These are phyloP conservation scores for Rhizophora mangle DNA, from an alignment of 345 rosid genomes.

Conservation along the genomic window DNA sequence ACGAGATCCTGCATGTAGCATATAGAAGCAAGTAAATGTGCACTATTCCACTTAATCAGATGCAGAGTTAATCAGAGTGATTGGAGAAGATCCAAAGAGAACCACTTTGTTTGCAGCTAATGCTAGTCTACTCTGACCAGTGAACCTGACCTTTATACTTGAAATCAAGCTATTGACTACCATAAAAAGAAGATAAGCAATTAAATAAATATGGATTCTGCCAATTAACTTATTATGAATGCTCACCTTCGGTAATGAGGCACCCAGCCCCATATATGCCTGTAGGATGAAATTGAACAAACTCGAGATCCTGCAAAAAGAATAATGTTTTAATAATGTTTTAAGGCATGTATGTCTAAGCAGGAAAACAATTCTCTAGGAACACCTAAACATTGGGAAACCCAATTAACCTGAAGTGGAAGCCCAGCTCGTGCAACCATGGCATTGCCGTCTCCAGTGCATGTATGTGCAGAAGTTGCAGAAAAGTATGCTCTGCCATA, in stretches of 20 bases:
- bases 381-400: conserved; percentile 9
- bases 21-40: conserved; percentile 12
- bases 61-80: not conserved
- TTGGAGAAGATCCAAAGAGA: not conserved
- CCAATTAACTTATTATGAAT: conserved; percentile 2
- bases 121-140: not conserved
- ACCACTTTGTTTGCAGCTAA: not conserved
- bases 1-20: conserved; percentile 68
- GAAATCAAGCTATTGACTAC: too few relatives aligned
- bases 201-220: not conserved
- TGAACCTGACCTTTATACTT: not conserved
- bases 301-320: conserved; percentile 82
- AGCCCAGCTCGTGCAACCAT: conserved; percentile 97
- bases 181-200: not conserved
- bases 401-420: conserved; percentile 67
- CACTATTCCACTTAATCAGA: not conserved
- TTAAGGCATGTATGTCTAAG: conserved; percentile 7
- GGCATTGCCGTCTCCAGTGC: conserved; percentile 98
- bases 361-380: not conserved
- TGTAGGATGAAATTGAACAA: conserved; percentile 97
- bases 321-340: not conserved
- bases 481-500: conserved; percentile 96
- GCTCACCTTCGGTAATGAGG: conserved; percentile 89
- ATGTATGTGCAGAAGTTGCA: conserved; percentile 98
- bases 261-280: conserved; percentile 98